phyloP scores from a whole-genome alignment of 208 protist species.

The Leishmania tropica region DNA sequence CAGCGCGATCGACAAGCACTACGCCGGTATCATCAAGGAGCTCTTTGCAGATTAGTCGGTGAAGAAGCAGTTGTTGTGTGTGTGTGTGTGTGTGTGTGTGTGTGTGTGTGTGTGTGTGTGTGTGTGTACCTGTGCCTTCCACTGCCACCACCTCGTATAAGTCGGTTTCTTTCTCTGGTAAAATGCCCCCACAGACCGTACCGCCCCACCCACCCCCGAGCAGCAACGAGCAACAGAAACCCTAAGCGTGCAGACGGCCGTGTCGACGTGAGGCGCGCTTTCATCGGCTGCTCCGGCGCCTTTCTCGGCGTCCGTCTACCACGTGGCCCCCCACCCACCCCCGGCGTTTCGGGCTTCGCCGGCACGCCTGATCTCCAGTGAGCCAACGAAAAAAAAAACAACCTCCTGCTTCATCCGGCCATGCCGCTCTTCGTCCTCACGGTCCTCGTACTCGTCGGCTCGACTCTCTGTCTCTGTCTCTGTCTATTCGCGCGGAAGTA shows the following conservation, averaged over 20 bases:
- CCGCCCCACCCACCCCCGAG: not conserved
- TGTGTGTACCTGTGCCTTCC: too few relatives aligned
- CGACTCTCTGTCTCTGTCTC: not conserved
- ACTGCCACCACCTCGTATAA: too few relatives aligned
- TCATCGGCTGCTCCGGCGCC: not conserved
- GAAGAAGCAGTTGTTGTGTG: not conserved
- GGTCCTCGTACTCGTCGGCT: not conserved
- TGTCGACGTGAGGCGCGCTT: not conserved
- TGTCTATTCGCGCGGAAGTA: too few relatives aligned
- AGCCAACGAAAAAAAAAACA: too few relatives aligned
- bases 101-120: not conserved
- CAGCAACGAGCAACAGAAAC: not conserved
- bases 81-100: not conserved
- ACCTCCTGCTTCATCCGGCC: not conserved
- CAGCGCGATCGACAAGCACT: conserved; percentile 59
- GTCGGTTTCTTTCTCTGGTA: too few relatives aligned
- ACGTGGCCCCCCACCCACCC: not conserved
- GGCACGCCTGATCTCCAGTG: too few relatives aligned
- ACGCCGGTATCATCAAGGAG: conserved; percentile 58
- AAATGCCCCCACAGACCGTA: too few relatives aligned
- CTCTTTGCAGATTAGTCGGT: conserved; percentile 47
- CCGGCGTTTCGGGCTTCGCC: too few relatives aligned
- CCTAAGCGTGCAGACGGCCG: not conserved
- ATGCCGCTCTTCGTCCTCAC: not conserved
- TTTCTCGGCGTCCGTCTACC: not conserved